Conservation (phyloP, 768 basidiomycete genomes). For the Pulveroboletus frians region DNA sequence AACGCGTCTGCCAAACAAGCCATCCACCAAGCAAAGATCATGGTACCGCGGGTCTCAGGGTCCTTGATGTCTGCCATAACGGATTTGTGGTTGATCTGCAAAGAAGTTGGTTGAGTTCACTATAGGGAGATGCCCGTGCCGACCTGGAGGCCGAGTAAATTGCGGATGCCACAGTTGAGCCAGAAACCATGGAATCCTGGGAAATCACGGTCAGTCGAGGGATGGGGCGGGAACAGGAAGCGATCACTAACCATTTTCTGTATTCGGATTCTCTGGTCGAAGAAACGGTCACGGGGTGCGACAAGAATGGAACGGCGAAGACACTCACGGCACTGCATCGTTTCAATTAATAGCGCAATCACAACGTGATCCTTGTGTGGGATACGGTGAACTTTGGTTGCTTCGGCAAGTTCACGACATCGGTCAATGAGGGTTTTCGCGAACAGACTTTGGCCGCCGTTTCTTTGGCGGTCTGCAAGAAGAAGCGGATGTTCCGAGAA, state of each 20-base stretch:
- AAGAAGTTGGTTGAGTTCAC: constrained; percentile 5
- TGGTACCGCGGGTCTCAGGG: constrained; percentile 70
- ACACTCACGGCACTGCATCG: constrained; percentile 80
- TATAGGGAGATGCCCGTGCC: constrained; percentile 7
- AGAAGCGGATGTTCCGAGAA: constrained; percentile 90
- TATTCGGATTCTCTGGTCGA: constrained; percentile 61
- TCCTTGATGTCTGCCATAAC: constrained; percentile 70
- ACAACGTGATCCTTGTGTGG: constrained; percentile 78
- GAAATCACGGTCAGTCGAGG: constrained; percentile 13
- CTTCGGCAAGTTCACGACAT: constrained; percentile 82
- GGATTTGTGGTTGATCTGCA: constrained; percentile 79
- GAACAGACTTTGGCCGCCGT: constrained; percentile 66
- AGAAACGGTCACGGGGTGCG: constrained; percentile 7
- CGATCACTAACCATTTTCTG: constrained; percentile 54
- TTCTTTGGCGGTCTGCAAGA: constrained; percentile 67
- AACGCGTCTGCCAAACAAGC: constrained; percentile 82
- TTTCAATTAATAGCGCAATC: constrained; percentile 75
- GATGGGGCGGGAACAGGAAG: constrained; percentile 11
- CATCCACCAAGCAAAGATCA: constrained; percentile 96
- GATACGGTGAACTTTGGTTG: constrained; percentile 79
- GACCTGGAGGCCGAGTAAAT: constrained; percentile 73
- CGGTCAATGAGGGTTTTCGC: constrained; percentile 75
- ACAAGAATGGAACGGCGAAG: neutral
- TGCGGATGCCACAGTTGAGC: constrained; percentile 72
- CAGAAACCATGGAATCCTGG: constrained; percentile 83